Evolutionary conservation across 257 asterid genomes (phyloP), one percentile per base, ranked within the genome.

Genomic region (Vinca minor): DNA sequence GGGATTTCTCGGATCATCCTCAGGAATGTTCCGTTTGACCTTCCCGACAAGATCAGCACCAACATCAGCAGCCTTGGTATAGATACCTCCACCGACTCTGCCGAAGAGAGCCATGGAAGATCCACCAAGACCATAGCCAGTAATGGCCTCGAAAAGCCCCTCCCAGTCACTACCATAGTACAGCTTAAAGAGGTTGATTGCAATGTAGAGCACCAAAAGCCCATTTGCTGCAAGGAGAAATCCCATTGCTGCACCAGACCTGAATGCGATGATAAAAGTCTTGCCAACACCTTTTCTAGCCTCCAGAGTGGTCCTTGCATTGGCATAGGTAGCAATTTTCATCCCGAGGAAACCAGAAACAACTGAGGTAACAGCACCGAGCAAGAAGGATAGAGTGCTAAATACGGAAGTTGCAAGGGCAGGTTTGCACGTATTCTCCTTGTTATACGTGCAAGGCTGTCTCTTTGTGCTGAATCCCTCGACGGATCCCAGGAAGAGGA

Each of bases 61-160:
- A 50, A 80, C 85, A 74, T 80, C 85, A 45, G 85, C 85, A 48
- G 85, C 85, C 75, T 80, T 80, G 64, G 96, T 89, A 74, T 89
- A 89, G 63, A 89, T 89, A 47, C 96, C 96, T 69, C 96, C 96
- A 63, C 94, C 96, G 44, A 89, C 96, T 81, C 96, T 82, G 58
- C 96, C 96, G 60, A 88, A 88, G 74, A 88, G 78, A 65, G 96
- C 91, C 96, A 89, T 89, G 68, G 96, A 89, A 45, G 96, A 89
- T 47, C 96, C 96, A 70, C 96, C 96, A 28, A 89, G 96, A 69
- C 96, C 95, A 66, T 86, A 89, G 36, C 95, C 94, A 70, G 95
- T 89, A 49, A 87, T 89, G 34, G 96, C 85, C 82, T 89, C 95
- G 45, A 87, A 89, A 60, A 89, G 93, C 52, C 94, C 91, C 77